These are phyloP conservation scores for Brachypodium distachyon DNA, from an alignment of 202 grass and related monocot genomes.

Conservation along the genomic window DNA sequence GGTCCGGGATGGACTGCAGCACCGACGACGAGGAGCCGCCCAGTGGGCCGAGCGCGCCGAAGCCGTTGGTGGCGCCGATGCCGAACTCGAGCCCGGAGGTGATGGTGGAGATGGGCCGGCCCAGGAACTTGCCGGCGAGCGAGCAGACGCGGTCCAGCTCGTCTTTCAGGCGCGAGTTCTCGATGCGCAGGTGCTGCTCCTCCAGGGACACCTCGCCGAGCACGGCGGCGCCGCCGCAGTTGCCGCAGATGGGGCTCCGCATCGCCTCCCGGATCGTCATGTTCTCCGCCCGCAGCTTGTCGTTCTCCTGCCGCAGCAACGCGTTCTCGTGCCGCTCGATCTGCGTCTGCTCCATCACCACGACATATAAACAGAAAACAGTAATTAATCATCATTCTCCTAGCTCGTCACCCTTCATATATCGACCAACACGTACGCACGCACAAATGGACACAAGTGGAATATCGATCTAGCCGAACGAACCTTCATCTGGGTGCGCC, in stretches of 20 bases:
- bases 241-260: constrained; percentile 73
- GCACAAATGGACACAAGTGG: too few species aligned
- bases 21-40: constrained; percentile 24
- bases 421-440: not conserved
- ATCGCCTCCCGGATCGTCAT: constrained; percentile 82
- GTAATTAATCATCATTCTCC: not conserved
- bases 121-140: constrained; percentile 86
- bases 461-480: not conserved
- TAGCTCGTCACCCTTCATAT: not conserved
- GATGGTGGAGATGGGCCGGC: constrained; percentile 50
- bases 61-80: constrained; percentile 47
- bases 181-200: constrained; percentile 87
- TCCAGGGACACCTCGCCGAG: constrained; percentile 80
- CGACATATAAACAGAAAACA: not conserved
- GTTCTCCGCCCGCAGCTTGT: constrained; percentile 92
- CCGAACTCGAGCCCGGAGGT: constrained; percentile 63
- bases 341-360: constrained; percentile 53
- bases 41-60: constrained; percentile 35
- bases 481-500: constrained; percentile 98
- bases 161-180: constrained; percentile 93
- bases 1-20: constrained; percentile 42
- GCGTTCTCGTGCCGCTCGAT: constrained; percentile 93
- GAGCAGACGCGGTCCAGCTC: constrained; percentile 83
- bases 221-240: constrained; percentile 67
- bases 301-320: constrained; percentile 87